Evolutionary conservation across 2,329 filamentous ascomycete genomes (phyloP), one percentile per base, ranked within the genome.

Genomic region (Calonectria pauciramosa): DNA sequence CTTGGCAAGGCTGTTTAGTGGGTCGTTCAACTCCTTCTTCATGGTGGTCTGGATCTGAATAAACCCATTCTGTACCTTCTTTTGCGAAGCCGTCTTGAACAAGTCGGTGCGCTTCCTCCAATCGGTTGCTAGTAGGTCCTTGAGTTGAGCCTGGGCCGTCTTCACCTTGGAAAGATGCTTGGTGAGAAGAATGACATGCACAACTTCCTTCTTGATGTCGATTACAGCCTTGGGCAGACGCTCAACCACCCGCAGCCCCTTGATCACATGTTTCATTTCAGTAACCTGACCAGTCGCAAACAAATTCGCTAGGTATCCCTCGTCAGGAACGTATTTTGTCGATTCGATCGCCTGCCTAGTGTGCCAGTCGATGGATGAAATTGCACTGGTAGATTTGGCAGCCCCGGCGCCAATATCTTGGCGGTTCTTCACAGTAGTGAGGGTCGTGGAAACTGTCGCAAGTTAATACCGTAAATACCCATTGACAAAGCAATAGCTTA

Each of bases 1-100:
- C 51, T 71, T 77, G 54, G 71, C 32, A 13, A 79, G 75, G 26
- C 52, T 75, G 16, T 69, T 66, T 16, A 78, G 52, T 1, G 72
- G 72, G 0, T 68, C 44, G 16, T 49, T 68, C 11, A 78, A 18
- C 6, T 77, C 75, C 11, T 73, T 74, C 63, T 70, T 78, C 28
- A 77, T 44, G 54, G 36, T 56, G 32, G 44, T 49, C 11, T 74
- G 75, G n/a, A 77, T 74, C 28, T 36, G 67, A 32, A 72, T 72
- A 14, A 76, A 71, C 0, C 52, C 70, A 16, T 63, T 54, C 18
- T 63, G 49, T 16, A 66, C 69, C 14, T 51, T 66, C 18, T 34
- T 51, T 26, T 47, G 23, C 18, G 64, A 34, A 0, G 64, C 7
- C 6, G 65, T 52, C 47, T 67, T 67, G 64, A 52, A 67, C 32